Base-by-base conservation (phyloP, 805 yeast genomes). In the Lipomyces oligophaga region DNA sequence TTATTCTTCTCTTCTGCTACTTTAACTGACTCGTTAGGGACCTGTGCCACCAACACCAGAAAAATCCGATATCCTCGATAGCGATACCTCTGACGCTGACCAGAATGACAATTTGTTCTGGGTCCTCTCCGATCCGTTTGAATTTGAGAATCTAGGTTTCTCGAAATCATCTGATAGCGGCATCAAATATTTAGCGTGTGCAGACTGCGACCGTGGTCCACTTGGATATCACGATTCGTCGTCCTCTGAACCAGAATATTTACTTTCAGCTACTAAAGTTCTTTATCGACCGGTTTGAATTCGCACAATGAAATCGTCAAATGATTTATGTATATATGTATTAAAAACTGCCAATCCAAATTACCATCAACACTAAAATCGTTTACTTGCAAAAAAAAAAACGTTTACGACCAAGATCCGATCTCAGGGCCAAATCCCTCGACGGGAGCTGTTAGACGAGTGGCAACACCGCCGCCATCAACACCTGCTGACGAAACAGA, bases 301-400 rank as follows among this genome's bases (percentile, higher is more conserved):
- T n/a, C n/a, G n/a, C n/a, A n/a, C n/a, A n/a, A n/a, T n/a, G n/a
- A n/a, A n/a, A n/a, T n/a, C n/a, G n/a, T n/a, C n/a, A n/a, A n/a
- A n/a, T n/a, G n/a, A n/a, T n/a, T n/a, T n/a, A n/a, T n/a, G n/a
- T n/a, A n/a, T n/a, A n/a, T n/a, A n/a, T n/a, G n/a, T n/a, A n/a
- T n/a, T n/a, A n/a, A n/a, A n/a, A n/a, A n/a, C n/a, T n/a, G n/a
- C n/a, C n/a, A n/a, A n/a, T n/a, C n/a, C n/a, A n/a, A n/a, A n/a
- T n/a, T n/a, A n/a, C n/a, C n/a, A n/a, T n/a, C n/a, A n/a, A n/a
- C n/a, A n/a, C n/a, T n/a, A 35, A 36, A 3, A 34, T 65, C 58
- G 52, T 75, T 77, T 43, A 77, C 70, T 20, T 4, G 7, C 15
- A 36, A 48, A 16, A 21, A 20, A 76, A 52, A 45, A 34, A 41